A percentile compares a stretch with the other conserved stretches of the same genome.
These are phyloP conservation scores for Helenozyma rhizophorensis DNA, from an alignment of 805 yeast species.

Conservation along the genomic window DNA sequence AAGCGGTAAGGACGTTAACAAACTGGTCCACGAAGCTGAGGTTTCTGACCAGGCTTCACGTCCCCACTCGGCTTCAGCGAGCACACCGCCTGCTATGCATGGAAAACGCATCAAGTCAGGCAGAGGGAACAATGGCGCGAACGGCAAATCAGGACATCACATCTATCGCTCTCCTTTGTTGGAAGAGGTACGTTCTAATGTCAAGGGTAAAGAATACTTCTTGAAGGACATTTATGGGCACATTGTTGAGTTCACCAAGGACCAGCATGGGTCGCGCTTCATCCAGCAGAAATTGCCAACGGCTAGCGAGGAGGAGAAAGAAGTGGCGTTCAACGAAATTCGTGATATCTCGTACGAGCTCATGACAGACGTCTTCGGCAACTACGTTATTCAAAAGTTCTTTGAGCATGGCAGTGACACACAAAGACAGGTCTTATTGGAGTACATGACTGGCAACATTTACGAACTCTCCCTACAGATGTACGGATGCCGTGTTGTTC, in stretches of 20 bases:
- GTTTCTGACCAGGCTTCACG: background rate
- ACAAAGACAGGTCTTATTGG: slow-evolving; percentile 67
- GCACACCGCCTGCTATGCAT: slow-evolving; percentile 1
- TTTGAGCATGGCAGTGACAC: slow-evolving; percentile 75
- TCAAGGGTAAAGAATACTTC: slow-evolving; percentile 52
- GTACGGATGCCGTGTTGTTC: slow-evolving; percentile 98
- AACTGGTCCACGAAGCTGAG: background rate
- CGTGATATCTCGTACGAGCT: slow-evolving; percentile 68
- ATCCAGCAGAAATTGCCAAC: slow-evolving; percentile 81
- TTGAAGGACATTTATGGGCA: slow-evolving; percentile 79
- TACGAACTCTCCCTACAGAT: slow-evolving; percentile 79
- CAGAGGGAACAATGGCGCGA: slow-evolving; percentile 12
- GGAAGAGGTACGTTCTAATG: slow-evolving; percentile 76
- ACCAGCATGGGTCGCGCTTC: slow-evolving; percentile 96
- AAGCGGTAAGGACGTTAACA: slow-evolving; percentile 1
- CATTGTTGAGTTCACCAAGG: slow-evolving; percentile 87
- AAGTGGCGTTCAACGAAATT: slow-evolving; percentile 78
- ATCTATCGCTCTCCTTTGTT: slow-evolving; percentile 73
- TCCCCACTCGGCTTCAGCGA: slow-evolving; percentile 3
- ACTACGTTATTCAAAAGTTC: slow-evolving; percentile 91
- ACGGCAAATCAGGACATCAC: slow-evolving; percentile 32
- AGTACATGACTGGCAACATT: slow-evolving; percentile 69
- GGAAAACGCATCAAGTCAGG: slow-evolving; percentile 12
- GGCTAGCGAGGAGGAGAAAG: slow-evolving; percentile 66
- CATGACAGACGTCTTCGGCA: slow-evolving; percentile 97